Percentiles rank a stretch among this genome's conserved stretches.
Evolutionary conservation across 257 asterid species (phyloP).

Genomic region (Scutellaria minor): DNA sequence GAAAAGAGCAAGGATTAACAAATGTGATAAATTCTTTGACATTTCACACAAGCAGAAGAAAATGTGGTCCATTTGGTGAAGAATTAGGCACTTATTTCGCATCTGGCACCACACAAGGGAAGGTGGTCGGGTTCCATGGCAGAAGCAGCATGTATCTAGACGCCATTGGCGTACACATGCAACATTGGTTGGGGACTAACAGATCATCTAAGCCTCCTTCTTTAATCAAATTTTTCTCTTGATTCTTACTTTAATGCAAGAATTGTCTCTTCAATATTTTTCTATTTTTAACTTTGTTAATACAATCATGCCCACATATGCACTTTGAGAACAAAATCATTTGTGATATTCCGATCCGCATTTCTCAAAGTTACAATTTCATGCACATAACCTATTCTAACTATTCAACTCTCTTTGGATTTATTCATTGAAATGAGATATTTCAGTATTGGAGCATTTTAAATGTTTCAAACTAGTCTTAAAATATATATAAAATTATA

Average conservation of each 20-base stretch:
- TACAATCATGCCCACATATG: too few relatives aligned
- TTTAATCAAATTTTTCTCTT: slow-evolving; percentile 53
- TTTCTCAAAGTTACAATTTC: too few relatives aligned
- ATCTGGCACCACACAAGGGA: slow-evolving; percentile 76
- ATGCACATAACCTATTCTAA: too few relatives aligned
- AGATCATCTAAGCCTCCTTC: slow-evolving; percentile 51
- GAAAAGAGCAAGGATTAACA: slow-evolving; percentile 44
- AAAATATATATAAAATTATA: too few relatives aligned
- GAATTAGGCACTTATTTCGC: slow-evolving; percentile 68
- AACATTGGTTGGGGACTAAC: slow-evolving; percentile 83
- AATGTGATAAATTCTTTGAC: slow-evolving; percentile 67
- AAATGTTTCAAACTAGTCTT: too few relatives aligned
- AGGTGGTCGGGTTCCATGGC: slow-evolving; percentile 89
- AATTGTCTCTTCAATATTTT: too few relatives aligned
- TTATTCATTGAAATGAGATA: too few relatives aligned
- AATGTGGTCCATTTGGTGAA: slow-evolving; percentile 73
- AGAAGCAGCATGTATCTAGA: slow-evolving; percentile 72
- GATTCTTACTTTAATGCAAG: slow-evolving; percentile 1
- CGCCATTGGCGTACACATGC: slow-evolving; percentile 91
- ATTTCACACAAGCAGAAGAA: slow-evolving; percentile 62
- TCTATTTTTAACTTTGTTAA: too few relatives aligned
- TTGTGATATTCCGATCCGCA: too few relatives aligned
- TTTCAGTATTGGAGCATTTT: too few relatives aligned
- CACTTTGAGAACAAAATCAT: too few relatives aligned
- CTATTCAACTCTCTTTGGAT: too few relatives aligned